Evolutionary conservation across 139 green algal genomes (phyloP).

Genomic region (Raphidocelis subcapitata): DNA sequence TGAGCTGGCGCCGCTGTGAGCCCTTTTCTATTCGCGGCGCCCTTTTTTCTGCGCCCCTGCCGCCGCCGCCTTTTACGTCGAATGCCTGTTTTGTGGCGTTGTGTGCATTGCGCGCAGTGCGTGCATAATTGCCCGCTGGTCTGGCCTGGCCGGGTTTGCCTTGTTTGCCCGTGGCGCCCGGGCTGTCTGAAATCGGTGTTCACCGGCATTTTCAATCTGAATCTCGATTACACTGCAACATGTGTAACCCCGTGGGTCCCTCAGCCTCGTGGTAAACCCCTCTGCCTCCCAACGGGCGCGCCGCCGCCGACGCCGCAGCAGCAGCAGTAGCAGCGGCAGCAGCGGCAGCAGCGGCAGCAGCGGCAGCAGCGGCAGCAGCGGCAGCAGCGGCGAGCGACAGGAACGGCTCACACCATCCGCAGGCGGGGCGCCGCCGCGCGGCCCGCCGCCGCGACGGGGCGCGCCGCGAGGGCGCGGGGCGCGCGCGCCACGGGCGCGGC

Average conservation of each 20-base stretch:
- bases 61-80: too few species aligned
- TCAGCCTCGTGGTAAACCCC: neutral
- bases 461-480: too few species aligned
- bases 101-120: neutral
- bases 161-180: neutral
- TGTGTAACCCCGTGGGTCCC: neutral
- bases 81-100: neutral
- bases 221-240: neutral
- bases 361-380: neutral
- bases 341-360: constrained; percentile 1
- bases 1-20: neutral
- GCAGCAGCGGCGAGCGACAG: neutral
- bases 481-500: too few species aligned
- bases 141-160: neutral
- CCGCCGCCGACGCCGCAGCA: neutral
- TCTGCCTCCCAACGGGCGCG: neutral
- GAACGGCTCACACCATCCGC: too few species aligned
- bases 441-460: too few species aligned
- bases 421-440: too few species aligned
- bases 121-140: neutral
- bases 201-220: neutral
- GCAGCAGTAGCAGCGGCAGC: neutral
- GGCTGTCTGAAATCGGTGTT: neutral
- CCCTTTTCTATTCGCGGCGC: too few species aligned
- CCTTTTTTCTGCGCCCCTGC: too few species aligned